Percentiles rank a stretch among this genome's conserved stretches.
Conservation (phyloP, 176 grass and related monocot genomes). For the Typha latifolia region DNA sequence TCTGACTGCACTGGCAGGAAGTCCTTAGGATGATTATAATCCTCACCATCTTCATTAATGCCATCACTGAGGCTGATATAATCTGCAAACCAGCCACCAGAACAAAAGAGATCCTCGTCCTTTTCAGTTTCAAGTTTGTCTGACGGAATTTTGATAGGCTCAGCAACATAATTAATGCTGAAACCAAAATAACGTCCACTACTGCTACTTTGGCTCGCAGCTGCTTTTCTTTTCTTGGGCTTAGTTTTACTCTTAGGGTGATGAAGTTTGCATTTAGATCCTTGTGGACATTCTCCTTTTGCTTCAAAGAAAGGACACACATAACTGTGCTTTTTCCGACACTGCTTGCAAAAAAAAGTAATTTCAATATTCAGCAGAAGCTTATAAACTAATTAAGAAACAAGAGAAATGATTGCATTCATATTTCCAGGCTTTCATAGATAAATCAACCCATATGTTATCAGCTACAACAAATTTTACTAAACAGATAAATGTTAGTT, state of each 20-base stretch:
- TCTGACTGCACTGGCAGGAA: constrained; percentile 26
- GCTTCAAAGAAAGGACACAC: constrained; percentile 65
- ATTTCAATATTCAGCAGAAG: constrained; percentile 35
- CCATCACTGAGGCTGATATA: constrained; percentile 39
- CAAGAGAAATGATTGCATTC: too few relatives aligned
- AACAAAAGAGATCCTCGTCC: constrained; percentile 14
- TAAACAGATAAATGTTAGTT: too few relatives aligned
- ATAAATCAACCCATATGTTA: too few relatives aligned
- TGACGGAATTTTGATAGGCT: constrained; percentile 22
- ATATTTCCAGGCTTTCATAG: too few relatives aligned
- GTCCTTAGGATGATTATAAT: constrained; percentile 1
- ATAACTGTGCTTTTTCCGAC: constrained; percentile 89
- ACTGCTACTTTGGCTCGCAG: constrained; percentile 37
- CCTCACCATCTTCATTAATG: constrained; percentile 6
- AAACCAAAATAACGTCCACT: constrained; percentile 73
- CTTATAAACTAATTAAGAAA: constrained; percentile 21
- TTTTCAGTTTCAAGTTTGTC: constrained; percentile 27
- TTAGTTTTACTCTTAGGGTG: constrained; percentile 74
- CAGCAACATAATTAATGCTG: constrained; percentile 20
- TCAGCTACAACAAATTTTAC: too few relatives aligned
- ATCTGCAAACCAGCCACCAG: constrained; percentile 28
- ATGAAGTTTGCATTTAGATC: constrained; percentile 85
- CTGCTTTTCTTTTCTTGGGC: constrained; percentile 39
- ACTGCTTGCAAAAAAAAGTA: constrained; percentile 66
- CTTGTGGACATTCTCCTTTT: constrained; percentile 66